phyloP scores from a whole-genome alignment of 306 rosid species.

The Pachyrhizus erosus region DNA sequence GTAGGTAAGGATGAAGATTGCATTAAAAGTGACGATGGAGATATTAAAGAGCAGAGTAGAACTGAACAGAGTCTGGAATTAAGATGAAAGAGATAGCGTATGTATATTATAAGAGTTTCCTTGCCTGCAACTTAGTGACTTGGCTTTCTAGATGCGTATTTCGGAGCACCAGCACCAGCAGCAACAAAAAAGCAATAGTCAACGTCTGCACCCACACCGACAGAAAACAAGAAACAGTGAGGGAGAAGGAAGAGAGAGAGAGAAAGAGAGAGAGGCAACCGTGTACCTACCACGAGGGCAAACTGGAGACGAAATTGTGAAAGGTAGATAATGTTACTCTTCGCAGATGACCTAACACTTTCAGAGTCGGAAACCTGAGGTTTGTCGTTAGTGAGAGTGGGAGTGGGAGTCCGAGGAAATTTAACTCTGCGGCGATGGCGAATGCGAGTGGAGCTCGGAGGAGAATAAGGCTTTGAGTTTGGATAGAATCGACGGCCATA shows the following conservation, averaged over 20 bases:
- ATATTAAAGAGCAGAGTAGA: neutral
- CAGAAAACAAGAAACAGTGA: neutral
- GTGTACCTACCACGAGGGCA: slow-evolving; percentile 46
- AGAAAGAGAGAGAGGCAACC: slow-evolving; percentile 34
- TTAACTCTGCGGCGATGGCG: slow-evolving; percentile 70
- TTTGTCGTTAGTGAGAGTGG: slow-evolving; percentile 29
- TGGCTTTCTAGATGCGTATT: slow-evolving; percentile 59
- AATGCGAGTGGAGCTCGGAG: slow-evolving; percentile 40
- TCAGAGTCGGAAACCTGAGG: slow-evolving; percentile 36
- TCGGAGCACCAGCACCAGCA: slow-evolving; percentile 61
- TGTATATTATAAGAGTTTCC: slow-evolving; percentile 41
- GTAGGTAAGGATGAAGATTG: slow-evolving; percentile 14
- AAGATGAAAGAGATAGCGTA: slow-evolving; percentile 8
- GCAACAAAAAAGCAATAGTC: slow-evolving; percentile 53
- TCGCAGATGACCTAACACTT: slow-evolving; percentile 35
- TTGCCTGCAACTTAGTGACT: slow-evolving; percentile 73
- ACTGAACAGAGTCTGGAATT: neutral
- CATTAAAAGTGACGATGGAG: neutral
- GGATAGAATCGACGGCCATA: slow-evolving; percentile 59
- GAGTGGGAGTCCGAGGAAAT: slow-evolving; percentile 39
- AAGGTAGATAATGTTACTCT: slow-evolving; percentile 28
- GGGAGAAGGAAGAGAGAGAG: slow-evolving; percentile 13
- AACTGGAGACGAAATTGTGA: slow-evolving; percentile 52
- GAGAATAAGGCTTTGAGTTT: slow-evolving; percentile 45
- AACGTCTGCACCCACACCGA: slow-evolving; percentile 57